A percentile compares a stretch with the other conserved stretches of the same genome.
Evolutionary conservation across 176 grass and related monocot genomes (phyloP).

Genomic region (Rhynchospora tenuis): DNA sequence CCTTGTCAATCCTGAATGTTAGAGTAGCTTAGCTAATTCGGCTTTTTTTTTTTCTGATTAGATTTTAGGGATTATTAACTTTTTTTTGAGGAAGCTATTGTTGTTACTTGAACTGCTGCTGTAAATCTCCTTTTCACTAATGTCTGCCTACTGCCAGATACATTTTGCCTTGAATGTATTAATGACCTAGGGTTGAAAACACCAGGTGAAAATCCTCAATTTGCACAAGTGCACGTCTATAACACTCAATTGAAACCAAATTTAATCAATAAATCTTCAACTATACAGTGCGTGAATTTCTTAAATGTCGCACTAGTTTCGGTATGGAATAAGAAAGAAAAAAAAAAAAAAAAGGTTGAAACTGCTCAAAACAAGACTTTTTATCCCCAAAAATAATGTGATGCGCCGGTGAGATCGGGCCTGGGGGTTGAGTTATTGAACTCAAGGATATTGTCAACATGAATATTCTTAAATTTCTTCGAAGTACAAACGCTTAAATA

Average conservation of each 20-base stretch:
- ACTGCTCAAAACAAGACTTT: neutral
- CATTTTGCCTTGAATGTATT: neutral
- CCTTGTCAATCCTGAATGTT: constrained; percentile 4
- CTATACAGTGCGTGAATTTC: neutral
- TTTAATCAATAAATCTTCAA: no score
- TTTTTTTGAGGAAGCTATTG: neutral
- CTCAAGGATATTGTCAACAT: neutral
- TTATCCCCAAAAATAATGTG: neutral
- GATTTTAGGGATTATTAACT: neutral
- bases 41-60: neutral
- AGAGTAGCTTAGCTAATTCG: neutral
- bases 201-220: neutral
- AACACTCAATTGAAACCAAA: neutral
- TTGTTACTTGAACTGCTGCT: neutral
- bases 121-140: neutral
- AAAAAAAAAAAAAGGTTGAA: neutral
- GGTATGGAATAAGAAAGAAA: neutral
- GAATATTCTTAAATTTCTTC: neutral
- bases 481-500: neutral
- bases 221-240: neutral
- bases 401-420: no score
- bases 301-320: neutral
- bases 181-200: neutral
- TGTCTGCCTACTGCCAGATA: neutral
- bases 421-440: neutral